Evolutionary conservation across 331 rosid species (phyloP), one percentile per base, ranked within the genome.

Genomic region (Prunus yedoensis): DNA sequence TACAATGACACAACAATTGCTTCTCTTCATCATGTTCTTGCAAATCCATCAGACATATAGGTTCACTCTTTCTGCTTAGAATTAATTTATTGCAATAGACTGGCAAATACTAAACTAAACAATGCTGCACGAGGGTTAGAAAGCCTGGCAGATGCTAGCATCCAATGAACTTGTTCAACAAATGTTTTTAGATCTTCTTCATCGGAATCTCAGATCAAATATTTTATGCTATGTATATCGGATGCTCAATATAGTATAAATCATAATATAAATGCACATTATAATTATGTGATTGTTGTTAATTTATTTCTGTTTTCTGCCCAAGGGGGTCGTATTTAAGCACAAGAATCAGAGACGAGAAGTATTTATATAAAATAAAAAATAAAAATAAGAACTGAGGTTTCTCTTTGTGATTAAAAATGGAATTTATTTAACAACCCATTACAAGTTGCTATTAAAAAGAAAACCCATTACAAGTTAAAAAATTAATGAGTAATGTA

Each of bases 391-490:
- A 20, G 9, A 56, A 56, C 27, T 20, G 61, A 7, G 45, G 21
- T 2, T 28, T 28, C 11, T 3, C 41, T 17, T 61, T 35, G 18
- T 23, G 35, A 57, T 62, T 15, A 41, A 61, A 50, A 43, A 8
- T 61, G 12, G 61, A 75, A 28, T 28, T 75, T 76, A 45, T 74
- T 18, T 35, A 23, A 59, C 49, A 52, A 32, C 7, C 38, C 38
- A 32, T 30, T 30, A 30, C 35, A 30, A 30, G 35, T 30, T 30
- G 35, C 35, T 30, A 30, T 30, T 30, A 4, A 30, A 30, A 47
- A 60, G 2, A 64, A 64, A 3, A 58, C 64, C 60, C 78, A 51
- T 79, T 66, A 60, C 71, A 49, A 67, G 58, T 70, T 63, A 49
- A 35, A 32, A 28, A 61, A 62, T 74, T 45, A 73, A 72, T 56